Evolutionary conservation across 371 early-diverging fungal species (phyloP).

Genomic region (Umbelopsis sp.): DNA sequence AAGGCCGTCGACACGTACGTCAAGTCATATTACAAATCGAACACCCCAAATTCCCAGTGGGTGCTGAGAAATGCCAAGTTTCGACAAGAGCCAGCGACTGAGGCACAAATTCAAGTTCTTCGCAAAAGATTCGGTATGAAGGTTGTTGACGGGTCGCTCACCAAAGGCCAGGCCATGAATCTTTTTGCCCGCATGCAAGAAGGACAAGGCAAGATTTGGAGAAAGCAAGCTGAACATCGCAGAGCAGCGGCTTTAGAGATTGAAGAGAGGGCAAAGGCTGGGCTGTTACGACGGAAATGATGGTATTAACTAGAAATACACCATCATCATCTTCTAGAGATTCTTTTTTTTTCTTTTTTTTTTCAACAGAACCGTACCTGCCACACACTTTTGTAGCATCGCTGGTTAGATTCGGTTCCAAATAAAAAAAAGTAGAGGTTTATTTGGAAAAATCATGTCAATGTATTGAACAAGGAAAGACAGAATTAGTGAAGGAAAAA

Average conservation of each 20-base stretch:
- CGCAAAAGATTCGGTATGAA: constrained; percentile 15
- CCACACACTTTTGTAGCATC: no score
- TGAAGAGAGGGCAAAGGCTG: constrained; percentile 3
- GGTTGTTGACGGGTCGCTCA: constrained; percentile 25
- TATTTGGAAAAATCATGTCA: not conserved
- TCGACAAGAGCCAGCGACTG: constrained; percentile 55
- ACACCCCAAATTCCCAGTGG: not conserved
- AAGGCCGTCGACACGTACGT: constrained; percentile 35
- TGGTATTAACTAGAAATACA: not conserved
- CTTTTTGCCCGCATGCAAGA: constrained; percentile 52
- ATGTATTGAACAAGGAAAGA: constrained; percentile 4
- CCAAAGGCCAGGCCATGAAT: constrained; percentile 65
- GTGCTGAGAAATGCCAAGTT: constrained; percentile 50
- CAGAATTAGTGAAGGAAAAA: not conserved
- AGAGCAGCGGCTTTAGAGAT: not conserved
- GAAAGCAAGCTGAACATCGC: constrained; percentile 1
- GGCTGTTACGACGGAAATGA: not conserved
- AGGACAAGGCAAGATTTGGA: constrained; percentile 47
- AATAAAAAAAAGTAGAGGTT: not conserved
- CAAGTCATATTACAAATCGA: constrained; percentile 15
- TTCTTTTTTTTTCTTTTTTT: no score
- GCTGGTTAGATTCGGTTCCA: not conserved
- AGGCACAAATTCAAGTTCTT: constrained; percentile 53
- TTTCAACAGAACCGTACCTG: no score
- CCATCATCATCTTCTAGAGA: not conserved